Conservation (phyloP, 495 filamentous ascomycete genomes). For the Lentithecium fluviatile region DNA sequence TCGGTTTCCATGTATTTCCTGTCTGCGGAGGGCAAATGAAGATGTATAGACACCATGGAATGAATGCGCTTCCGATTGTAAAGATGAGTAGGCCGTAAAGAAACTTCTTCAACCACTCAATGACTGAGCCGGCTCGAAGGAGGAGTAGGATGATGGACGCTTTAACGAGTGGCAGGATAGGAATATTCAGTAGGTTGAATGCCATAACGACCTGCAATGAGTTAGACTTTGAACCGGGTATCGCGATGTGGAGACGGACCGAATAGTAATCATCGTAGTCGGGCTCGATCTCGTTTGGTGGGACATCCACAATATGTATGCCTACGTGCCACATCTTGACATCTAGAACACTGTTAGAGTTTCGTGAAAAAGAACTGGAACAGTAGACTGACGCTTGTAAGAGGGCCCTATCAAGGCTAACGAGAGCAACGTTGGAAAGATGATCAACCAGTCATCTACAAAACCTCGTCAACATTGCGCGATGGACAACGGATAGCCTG, state of each 20-base stretch:
- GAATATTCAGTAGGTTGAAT: slow-evolving; percentile 34
- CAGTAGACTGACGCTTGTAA: slow-evolving; percentile 16
- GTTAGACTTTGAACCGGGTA: neutral
- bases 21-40: slow-evolving; percentile 33
- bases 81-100: slow-evolving; percentile 32
- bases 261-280: slow-evolving; percentile 31
- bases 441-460: slow-evolving; percentile 34
- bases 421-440: slow-evolving; percentile 23
- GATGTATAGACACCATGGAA: slow-evolving; percentile 34
- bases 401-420: slow-evolving; percentile 34
- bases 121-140: slow-evolving; percentile 30
- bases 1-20: slow-evolving; percentile 32
- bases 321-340: slow-evolving; percentile 35
- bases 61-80: slow-evolving; percentile 24
- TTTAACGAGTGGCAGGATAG: slow-evolving; percentile 33
- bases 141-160: slow-evolving; percentile 30
- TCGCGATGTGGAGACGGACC: slow-evolving; percentile 1
- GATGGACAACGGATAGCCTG: neutral
- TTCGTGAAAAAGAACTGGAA: neutral
- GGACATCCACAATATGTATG: slow-evolving; percentile 28
- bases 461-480: slow-evolving; percentile 4
- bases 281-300: slow-evolving; percentile 27
- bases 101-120: slow-evolving; percentile 30
- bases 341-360: slow-evolving; percentile 17
- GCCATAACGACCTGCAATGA: slow-evolving; percentile 22